These are phyloP conservation scores for Penicillium sp. DNA, from an alignment of 2,329 filamentous ascomycete species.

Conservation along the genomic window DNA sequence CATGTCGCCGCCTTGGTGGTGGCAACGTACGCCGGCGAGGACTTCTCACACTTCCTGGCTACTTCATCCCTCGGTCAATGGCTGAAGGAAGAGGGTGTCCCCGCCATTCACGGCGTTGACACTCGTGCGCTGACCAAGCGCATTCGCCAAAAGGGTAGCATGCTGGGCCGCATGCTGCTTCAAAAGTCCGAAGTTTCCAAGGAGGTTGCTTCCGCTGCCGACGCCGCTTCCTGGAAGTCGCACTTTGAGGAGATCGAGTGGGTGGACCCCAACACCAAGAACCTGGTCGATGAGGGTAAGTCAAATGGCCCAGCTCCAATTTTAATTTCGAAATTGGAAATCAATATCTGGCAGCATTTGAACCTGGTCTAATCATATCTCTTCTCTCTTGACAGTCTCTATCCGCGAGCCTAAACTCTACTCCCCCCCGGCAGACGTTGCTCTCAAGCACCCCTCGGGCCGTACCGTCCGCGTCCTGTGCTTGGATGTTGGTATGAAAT, in stretches of 20 bases:
- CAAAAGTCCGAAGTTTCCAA: slow-evolving; percentile 60
- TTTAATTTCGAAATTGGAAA: not conserved
- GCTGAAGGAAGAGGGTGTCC: slow-evolving; percentile 94
- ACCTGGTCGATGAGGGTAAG: slow-evolving; percentile 93
- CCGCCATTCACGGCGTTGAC: slow-evolving; percentile 93
- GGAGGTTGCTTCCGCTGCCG: slow-evolving; percentile 47
- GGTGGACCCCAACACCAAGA: slow-evolving; percentile 89
- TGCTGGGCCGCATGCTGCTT: slow-evolving; percentile 88
- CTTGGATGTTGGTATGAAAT: slow-evolving; percentile 97
- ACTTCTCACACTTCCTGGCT: slow-evolving; percentile 93
- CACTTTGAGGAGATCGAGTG: slow-evolving; percentile 83
- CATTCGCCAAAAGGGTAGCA: slow-evolving; percentile 91
- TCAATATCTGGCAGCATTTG: not conserved
- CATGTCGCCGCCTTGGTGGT: slow-evolving; percentile 92
- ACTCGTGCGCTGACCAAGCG: slow-evolving; percentile 92
- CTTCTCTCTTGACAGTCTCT: slow-evolving; percentile 68
- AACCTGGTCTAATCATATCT: not conserved
- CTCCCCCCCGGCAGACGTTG: slow-evolving; percentile 70
- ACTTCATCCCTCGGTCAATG: slow-evolving; percentile 88
- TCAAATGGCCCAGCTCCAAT: slow-evolving; percentile 7
- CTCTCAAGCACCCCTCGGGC: slow-evolving; percentile 85
- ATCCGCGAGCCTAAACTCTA: slow-evolving; percentile 85
- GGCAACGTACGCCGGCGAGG: slow-evolving; percentile 89
- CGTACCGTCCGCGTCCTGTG: slow-evolving; percentile 85
- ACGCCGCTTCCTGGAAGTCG: slow-evolving; percentile 53